Percentiles rank a stretch among this genome's conserved stretches.
phyloP scores from a whole-genome alignment of 441 rosid genomes.

The Aleurites moluccanus region DNA sequence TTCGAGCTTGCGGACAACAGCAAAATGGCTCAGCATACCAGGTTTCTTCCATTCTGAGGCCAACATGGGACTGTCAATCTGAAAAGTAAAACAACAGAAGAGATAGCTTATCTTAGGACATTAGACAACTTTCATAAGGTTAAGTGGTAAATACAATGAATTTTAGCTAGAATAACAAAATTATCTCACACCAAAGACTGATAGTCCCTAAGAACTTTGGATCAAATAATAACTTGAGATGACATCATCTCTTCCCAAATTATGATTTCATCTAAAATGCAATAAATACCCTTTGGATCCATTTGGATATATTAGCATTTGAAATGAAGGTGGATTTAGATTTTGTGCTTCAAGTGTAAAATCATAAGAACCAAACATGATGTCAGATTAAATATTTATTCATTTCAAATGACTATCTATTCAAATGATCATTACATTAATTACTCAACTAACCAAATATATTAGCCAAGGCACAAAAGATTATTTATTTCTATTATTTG shows the following conservation, averaged over 20 bases:
- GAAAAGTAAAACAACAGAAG: constrained; percentile 37
- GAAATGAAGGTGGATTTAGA: too few species aligned
- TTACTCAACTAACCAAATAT: too few species aligned
- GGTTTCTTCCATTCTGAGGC: constrained; percentile 81
- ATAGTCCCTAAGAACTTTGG: not conserved
- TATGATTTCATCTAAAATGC: constrained; percentile 5
- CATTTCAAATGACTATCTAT: too few species aligned
- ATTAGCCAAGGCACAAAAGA: constrained; percentile 14
- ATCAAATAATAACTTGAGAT: not conserved
- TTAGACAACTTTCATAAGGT: constrained; percentile 10
- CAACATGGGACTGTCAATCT: constrained; percentile 94
- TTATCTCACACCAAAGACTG: constrained; percentile 5
- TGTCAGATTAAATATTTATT: too few species aligned
- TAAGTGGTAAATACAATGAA: not conserved
- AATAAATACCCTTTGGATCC: not conserved
- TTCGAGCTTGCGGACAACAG: constrained; percentile 86
- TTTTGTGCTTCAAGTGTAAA: too few species aligned
- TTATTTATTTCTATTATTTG: not conserved
- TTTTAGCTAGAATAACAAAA: not conserved
- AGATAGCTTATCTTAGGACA: constrained; percentile 17
- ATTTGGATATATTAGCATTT: too few species aligned
- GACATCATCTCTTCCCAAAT: constrained; percentile 1
- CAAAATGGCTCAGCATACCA: constrained; percentile 80
- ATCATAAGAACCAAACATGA: too few species aligned
- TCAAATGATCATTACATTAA: too few species aligned